phyloP scores from a whole-genome alignment of 805 yeast genomes.

The Yarrowia keelungensis region DNA sequence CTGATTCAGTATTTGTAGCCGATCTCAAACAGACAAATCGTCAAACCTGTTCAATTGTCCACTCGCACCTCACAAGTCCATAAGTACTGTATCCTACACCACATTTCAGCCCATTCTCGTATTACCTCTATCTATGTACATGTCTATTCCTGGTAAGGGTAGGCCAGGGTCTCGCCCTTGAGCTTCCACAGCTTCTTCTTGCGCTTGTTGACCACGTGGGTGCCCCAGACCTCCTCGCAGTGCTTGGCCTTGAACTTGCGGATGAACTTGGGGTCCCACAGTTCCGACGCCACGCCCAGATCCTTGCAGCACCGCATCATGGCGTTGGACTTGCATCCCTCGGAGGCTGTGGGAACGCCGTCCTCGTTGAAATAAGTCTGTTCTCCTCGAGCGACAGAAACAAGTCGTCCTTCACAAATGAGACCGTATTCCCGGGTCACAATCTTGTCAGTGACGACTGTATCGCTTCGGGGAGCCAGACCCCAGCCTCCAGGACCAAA shows the following conservation, averaged over 20 bases:
- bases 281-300: constrained; percentile 92
- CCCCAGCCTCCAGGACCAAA: constrained; percentile 99
- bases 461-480: constrained; percentile 88
- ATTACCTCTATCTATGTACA: neutral
- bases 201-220: constrained; percentile 78
- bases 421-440: constrained; percentile 91
- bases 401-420: constrained; percentile 84
- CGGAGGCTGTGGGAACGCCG: constrained; percentile 93
- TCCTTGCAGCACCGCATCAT: constrained; percentile 98
- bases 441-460: constrained; percentile 72
- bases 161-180: constrained; percentile 79
- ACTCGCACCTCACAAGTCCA: too few relatives aligned
- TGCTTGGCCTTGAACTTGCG: constrained; percentile 64
- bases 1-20: too few relatives aligned
- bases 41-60: too few relatives aligned
- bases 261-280: constrained; percentile 96
- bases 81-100: neutral
- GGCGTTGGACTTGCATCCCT: constrained; percentile 96
- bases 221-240: constrained; percentile 86
- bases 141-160: constrained; percentile 66
- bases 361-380: constrained; percentile 87
- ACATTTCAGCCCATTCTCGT: too few relatives aligned
- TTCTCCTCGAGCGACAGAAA: constrained; percentile 93
- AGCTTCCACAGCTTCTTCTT: constrained; percentile 88
- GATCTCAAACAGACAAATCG: too few relatives aligned